Base-by-base conservation (phyloP, 2,329 filamentous ascomycete genomes). In the Apiospora marii region DNA sequence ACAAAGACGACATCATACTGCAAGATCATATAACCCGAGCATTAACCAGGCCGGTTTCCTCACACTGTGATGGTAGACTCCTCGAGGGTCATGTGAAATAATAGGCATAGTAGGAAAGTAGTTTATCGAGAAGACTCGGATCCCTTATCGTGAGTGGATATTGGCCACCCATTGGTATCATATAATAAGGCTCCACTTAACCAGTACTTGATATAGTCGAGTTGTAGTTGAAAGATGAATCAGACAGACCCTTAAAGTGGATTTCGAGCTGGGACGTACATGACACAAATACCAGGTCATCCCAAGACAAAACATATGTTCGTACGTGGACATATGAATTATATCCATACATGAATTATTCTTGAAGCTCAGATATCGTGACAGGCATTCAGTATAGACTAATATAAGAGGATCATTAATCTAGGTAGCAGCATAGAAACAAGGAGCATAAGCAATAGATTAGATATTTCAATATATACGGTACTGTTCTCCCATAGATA, bases 261-360 rank as follows among this genome's bases (percentile, higher is more conserved):
- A 2, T 30, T 14, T 7, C 1, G 4, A 6, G 6, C 13, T 4
- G 3, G 1, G 10, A 4, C 22, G 5, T 30, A 8, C 6, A 3
- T 37, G 8, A 3, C 8, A 3, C 1, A 37, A 3, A 1, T 37
- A 37, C 7, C 8, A 37, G 8, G 8, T 37, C 7, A 22, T 58
- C 34, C 3, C 8, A 46, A 48, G 0, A 22, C 19, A 48, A 37
- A 37, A 37, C 7, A 6, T 37, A 37, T 37, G 8, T 37, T 37
- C 1, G 8, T 37, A 37, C 8, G 3, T 37, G 8, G 7, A 37
- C 7, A 37, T 37, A 37, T 3, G 3, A 37, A 6, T 37, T 37
- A 37, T 37, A 37, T 37, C 8, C 8, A 37, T 37, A 37, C 7
- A 37, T 37, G n/a, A n/a, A n/a, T n/a, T 37, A 37, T 37, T 4